These are phyloP conservation scores for Lactifluus piperatus DNA, from an alignment of 768 basidiomycete genomes.

Conservation along the genomic window DNA sequence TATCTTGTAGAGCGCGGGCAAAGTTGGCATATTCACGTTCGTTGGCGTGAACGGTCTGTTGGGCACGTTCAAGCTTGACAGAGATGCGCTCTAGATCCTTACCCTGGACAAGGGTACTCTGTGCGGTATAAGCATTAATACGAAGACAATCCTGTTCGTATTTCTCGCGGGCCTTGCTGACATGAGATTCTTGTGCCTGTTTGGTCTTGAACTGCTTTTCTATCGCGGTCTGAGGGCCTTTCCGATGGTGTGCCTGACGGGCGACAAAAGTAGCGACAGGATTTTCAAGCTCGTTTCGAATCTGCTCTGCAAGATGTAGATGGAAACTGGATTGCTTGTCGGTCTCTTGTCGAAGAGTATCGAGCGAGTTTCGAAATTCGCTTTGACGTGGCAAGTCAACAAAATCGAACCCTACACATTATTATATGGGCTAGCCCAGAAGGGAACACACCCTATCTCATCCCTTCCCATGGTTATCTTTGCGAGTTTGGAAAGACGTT, in stretches of 20 bases:
- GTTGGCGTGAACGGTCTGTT: slow-evolving; percentile 83
- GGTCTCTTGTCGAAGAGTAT: slow-evolving; percentile 74
- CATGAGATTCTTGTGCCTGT: slow-evolving; percentile 77
- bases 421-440: not conserved
- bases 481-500: slow-evolving; percentile 69
- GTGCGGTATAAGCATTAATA: slow-evolving; percentile 91
- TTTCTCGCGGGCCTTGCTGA: slow-evolving; percentile 83
- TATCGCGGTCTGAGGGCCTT: slow-evolving; percentile 59
- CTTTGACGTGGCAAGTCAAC: slow-evolving; percentile 33
- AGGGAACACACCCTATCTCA: slow-evolving; percentile 76
- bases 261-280: slow-evolving; percentile 50
- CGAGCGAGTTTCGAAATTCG: slow-evolving; percentile 72
- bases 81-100: slow-evolving; percentile 88
- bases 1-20: slow-evolving; percentile 69
- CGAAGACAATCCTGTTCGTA: slow-evolving; percentile 89
- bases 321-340: slow-evolving; percentile 75
- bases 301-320: slow-evolving; percentile 59
- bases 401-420: not conserved
- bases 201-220: slow-evolving; percentile 91
- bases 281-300: slow-evolving; percentile 68
- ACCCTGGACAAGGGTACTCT: slow-evolving; percentile 85
- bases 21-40: slow-evolving; percentile 92
- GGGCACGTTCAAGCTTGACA: slow-evolving; percentile 77
- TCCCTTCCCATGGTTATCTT: slow-evolving; percentile 73
- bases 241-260: slow-evolving; percentile 65